Base-by-base conservation (phyloP, 2,329 filamentous ascomycete genomes). In the Lanzia echinophila region DNA sequence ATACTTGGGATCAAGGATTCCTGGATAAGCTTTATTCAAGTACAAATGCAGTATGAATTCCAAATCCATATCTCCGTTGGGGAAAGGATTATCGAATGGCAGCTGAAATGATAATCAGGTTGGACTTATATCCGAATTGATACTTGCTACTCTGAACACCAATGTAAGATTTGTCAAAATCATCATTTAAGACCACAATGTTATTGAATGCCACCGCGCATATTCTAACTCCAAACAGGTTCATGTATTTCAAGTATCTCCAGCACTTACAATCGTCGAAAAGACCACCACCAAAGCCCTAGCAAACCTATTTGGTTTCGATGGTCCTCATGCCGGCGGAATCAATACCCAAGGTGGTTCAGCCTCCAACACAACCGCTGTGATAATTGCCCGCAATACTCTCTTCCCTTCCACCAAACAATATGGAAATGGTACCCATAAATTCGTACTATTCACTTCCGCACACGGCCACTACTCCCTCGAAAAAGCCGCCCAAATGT, bases 1-100 rank as follows among this genome's bases (percentile, higher is more conserved):
- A 99, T 72, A 96, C 92, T n/a, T 97, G 91, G 88, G 88, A 95
- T 66, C 91, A 96, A 71, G 92, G 92, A 11, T 99, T 97, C 71
- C 73, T 97, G 66, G 91, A 96, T 72, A 97, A 99, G 73, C 76
- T 97, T 17, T 97, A 96, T 70, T 83, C 87, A n/a, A 86, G 86
- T 60, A 95, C 89, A 38, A 94, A 94, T 66, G 86, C 92, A 41
- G 84, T 86, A 66, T 56, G 79, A 36, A 43, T 71, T 32, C 19
- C 15, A 5, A 43, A 52, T 56, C 38, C 45, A 32, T n/a, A 28
- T 19, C 24, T 28, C 8, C 33, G 47, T 43, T 32, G 43, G 43
- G 33, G 50, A 31, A 38, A 20, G 10, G 1, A 12, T 8, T 12
- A n/a, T 10, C 17, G 22, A 32, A 32, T 31, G 17, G 12, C 8